Evolutionary conservation across 192 early-diverging fungal species (phyloP), one percentile per base, ranked within the genome.

Genomic region (Pilaira anomala): DNA sequence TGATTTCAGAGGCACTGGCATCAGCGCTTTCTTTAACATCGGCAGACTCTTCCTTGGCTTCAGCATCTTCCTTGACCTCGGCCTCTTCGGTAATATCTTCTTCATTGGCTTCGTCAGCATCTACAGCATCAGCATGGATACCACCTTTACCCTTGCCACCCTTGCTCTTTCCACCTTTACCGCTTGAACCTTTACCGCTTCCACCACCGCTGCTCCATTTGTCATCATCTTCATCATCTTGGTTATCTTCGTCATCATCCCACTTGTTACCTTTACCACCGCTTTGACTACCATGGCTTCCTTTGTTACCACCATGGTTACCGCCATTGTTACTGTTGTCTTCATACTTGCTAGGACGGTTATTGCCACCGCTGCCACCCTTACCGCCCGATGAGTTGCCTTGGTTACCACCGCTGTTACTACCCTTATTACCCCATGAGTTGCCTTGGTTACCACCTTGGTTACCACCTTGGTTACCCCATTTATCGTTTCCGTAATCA

Each of bases 141-240:
- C 18, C 18, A 46, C 18, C 44, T 1, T 14, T 14, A 7, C 33
- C 53, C 6, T 53, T 26, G 1, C 7, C 22, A 30, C 26, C 51
- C 3, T 53, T 26, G 8, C 9, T 42, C 39, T 51, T 51, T 1
- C 24, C 63, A 41, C 25, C 33, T 5, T 56, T 18, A 14, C 26
- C 28, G 25, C 39, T 19, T 11, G 12, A 19, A 0, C 26, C 39
- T 7, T 75, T 49, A 25, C 66, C 62, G 26, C 70, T 57, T 62
- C 64, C 53, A 18, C 79, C 75, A 45, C 82, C 88, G 22, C 89
- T 79, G 13, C 93, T n/a, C n/a, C n/a, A n/a, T n/a, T n/a, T n/a
- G n/a, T n/a, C n/a, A n/a, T n/a, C n/a, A n/a, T n/a, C n/a, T n/a
- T n/a, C 90, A 59, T 66, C 65, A 39, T 75, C 80, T 19, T 80